These are phyloP conservation scores for Drosera capensis DNA, from an alignment of 148 eudicot species.

Conservation along the genomic window DNA sequence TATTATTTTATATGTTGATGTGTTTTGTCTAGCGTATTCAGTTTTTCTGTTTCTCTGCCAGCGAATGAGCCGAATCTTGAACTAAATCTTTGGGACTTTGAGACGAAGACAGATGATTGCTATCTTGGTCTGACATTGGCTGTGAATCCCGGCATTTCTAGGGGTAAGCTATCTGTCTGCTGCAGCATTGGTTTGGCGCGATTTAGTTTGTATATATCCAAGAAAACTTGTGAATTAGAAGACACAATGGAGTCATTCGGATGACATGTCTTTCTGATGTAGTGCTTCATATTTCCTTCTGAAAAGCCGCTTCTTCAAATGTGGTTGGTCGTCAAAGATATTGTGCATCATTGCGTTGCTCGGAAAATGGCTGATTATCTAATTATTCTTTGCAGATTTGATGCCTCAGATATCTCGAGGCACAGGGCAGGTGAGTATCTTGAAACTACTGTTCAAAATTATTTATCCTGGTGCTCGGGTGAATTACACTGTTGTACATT, in stretches of 20 bases:
- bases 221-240: not conserved
- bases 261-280: no score
- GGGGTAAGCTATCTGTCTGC: slow-evolving; percentile 25
- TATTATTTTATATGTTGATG: slow-evolving; percentile 1
- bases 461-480: not conserved
- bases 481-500: slow-evolving; percentile 1
- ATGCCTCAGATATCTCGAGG: slow-evolving; percentile 21
- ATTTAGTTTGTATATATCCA: not conserved
- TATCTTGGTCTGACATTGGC: slow-evolving; percentile 83
- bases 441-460: not conserved
- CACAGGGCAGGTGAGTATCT: slow-evolving; percentile 31
- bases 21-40: not conserved
- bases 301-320: not conserved
- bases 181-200: no score
- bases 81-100: slow-evolving; percentile 77
- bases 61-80: slow-evolving; percentile 75
- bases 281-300: no score
- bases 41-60: slow-evolving; percentile 16
- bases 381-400: slow-evolving; percentile 36
- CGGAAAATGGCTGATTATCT: not conserved
- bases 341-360: not conserved
- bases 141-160: slow-evolving; percentile 58
- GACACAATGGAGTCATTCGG: no score
- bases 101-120: slow-evolving; percentile 63
- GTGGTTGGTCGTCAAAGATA: not conserved